phyloP scores from a whole-genome alignment of 306 rosid genomes.

The Casuarina equisetifolia region DNA sequence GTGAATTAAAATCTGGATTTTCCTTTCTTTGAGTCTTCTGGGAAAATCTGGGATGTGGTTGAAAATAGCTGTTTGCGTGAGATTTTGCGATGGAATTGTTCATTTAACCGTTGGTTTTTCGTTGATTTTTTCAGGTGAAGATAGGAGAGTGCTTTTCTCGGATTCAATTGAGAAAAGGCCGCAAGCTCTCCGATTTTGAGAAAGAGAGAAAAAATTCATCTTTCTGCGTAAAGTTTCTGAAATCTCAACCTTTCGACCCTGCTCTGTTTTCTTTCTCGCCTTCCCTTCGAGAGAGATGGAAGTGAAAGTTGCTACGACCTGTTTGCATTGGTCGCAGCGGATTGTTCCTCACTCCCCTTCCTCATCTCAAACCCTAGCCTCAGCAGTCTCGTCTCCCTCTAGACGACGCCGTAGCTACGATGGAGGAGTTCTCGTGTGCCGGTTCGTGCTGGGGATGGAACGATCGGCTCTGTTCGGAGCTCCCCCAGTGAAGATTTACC shows the following conservation, averaged over 20 bases:
- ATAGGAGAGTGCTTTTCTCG: constrained; percentile 32
- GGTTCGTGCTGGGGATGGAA: constrained; percentile 33
- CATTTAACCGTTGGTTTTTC: neutral
- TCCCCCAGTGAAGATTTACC: constrained; percentile 29
- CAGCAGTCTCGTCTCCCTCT: constrained; percentile 50
- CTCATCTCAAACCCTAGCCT: constrained; percentile 61
- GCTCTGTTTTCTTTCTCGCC: neutral
- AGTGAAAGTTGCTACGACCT: constrained; percentile 52
- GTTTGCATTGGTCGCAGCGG: constrained; percentile 64
- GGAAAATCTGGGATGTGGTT: neutral
- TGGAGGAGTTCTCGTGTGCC: constrained; percentile 34
- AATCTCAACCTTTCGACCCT: neutral
- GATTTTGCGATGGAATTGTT: neutral
- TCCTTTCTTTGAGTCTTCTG: constrained; percentile 1
- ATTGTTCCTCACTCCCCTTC: constrained; percentile 57
- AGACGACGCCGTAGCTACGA: constrained; percentile 37
- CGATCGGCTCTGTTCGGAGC: constrained; percentile 46
- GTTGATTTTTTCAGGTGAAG: constrained; percentile 35
- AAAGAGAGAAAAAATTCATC: constrained; percentile 12
- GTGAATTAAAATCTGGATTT: neutral
- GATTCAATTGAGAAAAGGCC: neutral
- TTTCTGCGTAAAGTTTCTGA: neutral
- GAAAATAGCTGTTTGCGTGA: neutral
- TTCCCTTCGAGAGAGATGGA: constrained; percentile 34
- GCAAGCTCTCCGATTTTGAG: constrained; percentile 1